These are phyloP conservation scores for Ophiorrhiza pumila DNA, from an alignment of 257 asterid species.

Conservation along the genomic window DNA sequence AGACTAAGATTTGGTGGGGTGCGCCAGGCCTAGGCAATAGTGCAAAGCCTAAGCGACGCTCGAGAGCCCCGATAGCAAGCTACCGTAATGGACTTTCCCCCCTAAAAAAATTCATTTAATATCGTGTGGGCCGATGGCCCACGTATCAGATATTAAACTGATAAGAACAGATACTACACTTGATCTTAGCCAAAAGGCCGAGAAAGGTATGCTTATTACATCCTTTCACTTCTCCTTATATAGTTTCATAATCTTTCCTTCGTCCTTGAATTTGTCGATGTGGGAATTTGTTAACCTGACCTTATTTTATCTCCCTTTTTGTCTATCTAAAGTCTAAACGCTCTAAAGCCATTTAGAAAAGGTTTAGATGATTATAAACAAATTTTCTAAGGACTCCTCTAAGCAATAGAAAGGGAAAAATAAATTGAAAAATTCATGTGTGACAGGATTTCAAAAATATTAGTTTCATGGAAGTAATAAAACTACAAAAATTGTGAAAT, in stretches of 20 bases:
- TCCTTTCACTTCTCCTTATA: neutral
- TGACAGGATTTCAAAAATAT: too few relatives aligned
- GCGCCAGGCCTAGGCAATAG: neutral
- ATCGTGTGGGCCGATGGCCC: constrained; percentile 17
- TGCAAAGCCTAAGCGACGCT: neutral
- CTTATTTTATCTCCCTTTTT: too few relatives aligned
- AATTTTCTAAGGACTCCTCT: too few relatives aligned
- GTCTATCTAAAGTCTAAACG: too few relatives aligned
- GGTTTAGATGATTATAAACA: too few relatives aligned
- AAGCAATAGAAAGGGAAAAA: too few relatives aligned
- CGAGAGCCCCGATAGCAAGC: constrained; percentile 3
- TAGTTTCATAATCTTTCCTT: neutral
- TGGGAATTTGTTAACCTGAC: neutral
- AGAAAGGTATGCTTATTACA: constrained; percentile 28
- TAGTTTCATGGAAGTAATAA: too few relatives aligned
- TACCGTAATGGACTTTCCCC: neutral
- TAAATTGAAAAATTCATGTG: too few relatives aligned
- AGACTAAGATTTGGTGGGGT: neutral
- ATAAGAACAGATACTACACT: constrained; percentile 40
- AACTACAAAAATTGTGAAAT: too few relatives aligned
- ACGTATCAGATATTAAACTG: constrained; percentile 23
- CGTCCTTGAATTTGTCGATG: neutral
- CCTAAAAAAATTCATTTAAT: constrained; percentile 19
- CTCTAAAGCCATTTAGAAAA: too few relatives aligned
- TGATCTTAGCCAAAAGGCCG: constrained; percentile 50